These are phyloP conservation scores for Hevea brasiliensis DNA, from an alignment of 345 rosid species.

Conservation along the genomic window DNA sequence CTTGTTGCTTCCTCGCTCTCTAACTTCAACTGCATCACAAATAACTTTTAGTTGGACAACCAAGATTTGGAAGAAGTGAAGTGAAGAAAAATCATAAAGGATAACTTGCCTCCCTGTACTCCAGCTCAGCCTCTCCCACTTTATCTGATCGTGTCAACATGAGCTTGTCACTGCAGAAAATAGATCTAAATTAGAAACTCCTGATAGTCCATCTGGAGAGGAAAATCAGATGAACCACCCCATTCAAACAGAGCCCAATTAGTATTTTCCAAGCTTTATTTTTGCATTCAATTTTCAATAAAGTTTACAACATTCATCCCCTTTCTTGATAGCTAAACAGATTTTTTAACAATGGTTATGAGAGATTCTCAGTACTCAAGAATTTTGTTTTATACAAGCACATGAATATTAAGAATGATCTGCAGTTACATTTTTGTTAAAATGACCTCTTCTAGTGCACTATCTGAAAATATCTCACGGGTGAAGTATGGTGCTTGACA, in stretches of 20 bases:
- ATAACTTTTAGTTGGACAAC: conserved; percentile 12
- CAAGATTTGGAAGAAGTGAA: not conserved
- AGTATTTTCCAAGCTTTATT: not conserved
- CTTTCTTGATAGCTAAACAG: no score
- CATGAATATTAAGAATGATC: not conserved
- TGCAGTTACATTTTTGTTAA: not conserved
- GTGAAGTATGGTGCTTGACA: not conserved
- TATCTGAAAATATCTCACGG: not conserved
- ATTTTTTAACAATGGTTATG: not conserved
- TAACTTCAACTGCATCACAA: conserved; percentile 64
- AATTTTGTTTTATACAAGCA: not conserved
- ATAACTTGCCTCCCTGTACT: conserved; percentile 73
- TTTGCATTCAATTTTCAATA: not conserved
- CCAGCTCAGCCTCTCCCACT: conserved; percentile 86
- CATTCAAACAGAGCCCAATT: not conserved
- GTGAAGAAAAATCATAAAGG: not conserved
- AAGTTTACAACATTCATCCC: not conserved
- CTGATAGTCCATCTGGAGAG: not conserved
- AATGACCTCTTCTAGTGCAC: not conserved
- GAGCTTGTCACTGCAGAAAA: conserved; percentile 75
- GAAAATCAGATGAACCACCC: no score
- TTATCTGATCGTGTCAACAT: conserved; percentile 85
- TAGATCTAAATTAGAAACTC: not conserved
- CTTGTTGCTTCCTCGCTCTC: conserved; percentile 77
- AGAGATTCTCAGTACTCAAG: not conserved